Percentiles rank a stretch among this genome's conserved stretches.
Conservation (phyloP, 305 asterid species). For the Fraxinus paxiana region DNA sequence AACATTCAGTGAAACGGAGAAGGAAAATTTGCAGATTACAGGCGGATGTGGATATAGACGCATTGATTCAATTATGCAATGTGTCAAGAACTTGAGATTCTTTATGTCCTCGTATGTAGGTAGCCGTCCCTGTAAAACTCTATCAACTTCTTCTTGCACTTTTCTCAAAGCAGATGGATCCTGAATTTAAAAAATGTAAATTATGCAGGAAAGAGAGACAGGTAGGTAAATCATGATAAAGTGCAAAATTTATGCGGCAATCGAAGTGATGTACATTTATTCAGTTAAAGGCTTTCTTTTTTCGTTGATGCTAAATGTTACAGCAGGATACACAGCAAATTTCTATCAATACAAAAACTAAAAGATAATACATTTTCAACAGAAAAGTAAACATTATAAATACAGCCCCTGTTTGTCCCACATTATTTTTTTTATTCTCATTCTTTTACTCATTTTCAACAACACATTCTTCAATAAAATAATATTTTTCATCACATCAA, state of each 20-base stretch:
- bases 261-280: not conserved
- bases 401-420: no score
- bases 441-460: no score
- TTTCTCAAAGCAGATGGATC: conserved; percentile 57
- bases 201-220: conserved; percentile 13
- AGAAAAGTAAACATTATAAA: not conserved
- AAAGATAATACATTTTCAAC: not conserved
- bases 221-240: not conserved
- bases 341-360: not conserved
- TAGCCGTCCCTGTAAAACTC: conserved; percentile 66
- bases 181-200: conserved; percentile 33
- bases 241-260: not conserved
- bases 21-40: conserved; percentile 38
- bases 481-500: no score
- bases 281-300: not conserved
- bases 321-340: not conserved
- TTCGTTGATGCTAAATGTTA: not conserved
- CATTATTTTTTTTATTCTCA: no score
- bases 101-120: conserved; percentile 77
- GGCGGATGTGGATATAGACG: conserved; percentile 97
- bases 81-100: conserved; percentile 78
- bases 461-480: no score
- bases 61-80: conserved; percentile 84
- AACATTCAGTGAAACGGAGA: not conserved
- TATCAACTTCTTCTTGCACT: conserved; percentile 87